phyloP scores from a whole-genome alignment of 805 yeast species.

The Brettanomyces sp. region DNA sequence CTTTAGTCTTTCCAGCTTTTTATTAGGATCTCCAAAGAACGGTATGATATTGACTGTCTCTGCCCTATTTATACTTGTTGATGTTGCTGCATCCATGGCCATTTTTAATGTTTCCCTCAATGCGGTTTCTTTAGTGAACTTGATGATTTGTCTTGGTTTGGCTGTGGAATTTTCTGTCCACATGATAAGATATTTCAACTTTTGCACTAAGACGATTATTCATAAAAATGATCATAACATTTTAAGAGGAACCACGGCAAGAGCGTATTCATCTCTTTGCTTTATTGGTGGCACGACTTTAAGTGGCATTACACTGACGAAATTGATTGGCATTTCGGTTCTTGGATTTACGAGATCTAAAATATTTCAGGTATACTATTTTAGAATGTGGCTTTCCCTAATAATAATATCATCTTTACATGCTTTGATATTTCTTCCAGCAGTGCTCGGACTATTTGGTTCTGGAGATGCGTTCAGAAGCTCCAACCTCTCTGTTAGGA shows the following conservation, averaged over 20 bases:
- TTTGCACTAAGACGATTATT: conserved; percentile 7
- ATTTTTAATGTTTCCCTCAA: conserved; percentile 69
- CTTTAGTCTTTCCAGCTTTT: conserved; percentile 39
- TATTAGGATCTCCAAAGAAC: conserved; percentile 60
- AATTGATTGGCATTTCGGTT: conserved; percentile 78
- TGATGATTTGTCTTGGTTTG: conserved; percentile 85
- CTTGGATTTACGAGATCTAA: conserved; percentile 80
- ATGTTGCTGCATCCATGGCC: conserved; percentile 76
- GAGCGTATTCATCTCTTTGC: conserved; percentile 51
- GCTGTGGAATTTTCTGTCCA: conserved; percentile 93
- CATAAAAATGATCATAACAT: not conserved
- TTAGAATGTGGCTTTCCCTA: conserved; percentile 87
- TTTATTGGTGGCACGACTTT: conserved; percentile 87
- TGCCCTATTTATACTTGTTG: conserved; percentile 54
- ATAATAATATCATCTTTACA: conserved; percentile 73
- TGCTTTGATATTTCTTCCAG: conserved; percentile 71
- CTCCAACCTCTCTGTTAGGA: conserved; percentile 11
- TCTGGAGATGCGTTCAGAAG: conserved; percentile 37
- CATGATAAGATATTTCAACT: conserved; percentile 67
- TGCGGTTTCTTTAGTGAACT: conserved; percentile 82
- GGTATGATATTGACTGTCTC: conserved; percentile 48
- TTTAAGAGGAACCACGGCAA: conserved; percentile 5
- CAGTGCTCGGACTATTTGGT: conserved; percentile 55
- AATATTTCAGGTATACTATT: conserved; percentile 85
- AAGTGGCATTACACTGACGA: conserved; percentile 85